These are phyloP conservation scores for Fereydounia khargensis DNA, from an alignment of 1,284 basidiomycete genomes.

Conservation along the genomic window DNA sequence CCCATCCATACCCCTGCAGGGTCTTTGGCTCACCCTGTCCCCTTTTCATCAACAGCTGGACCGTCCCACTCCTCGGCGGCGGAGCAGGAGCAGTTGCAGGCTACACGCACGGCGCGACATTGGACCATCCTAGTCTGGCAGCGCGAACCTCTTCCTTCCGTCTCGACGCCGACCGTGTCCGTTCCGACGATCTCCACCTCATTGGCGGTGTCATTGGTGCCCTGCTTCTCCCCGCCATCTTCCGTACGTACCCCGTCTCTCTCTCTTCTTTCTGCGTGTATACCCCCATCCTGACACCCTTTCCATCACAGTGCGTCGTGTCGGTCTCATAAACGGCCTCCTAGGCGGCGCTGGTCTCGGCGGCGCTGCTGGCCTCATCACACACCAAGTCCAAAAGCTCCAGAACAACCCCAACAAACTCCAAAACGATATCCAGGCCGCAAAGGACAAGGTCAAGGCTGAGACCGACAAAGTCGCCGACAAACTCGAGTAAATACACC, in stretches of 20 bases:
- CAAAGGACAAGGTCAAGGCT: not conserved
- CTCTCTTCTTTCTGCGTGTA: not conserved
- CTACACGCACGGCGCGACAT: conserved; percentile 18
- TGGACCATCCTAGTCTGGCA: conserved; percentile 16
- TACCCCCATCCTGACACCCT: too few species aligned
- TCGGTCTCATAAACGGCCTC: conserved; percentile 49
- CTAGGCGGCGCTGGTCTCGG: conserved; percentile 51
- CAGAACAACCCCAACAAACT: too few species aligned
- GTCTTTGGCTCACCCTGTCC: not conserved
- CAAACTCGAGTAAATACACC: too few species aligned
- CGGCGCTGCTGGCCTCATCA: conserved; percentile 36
- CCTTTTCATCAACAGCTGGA: conserved; percentile 24
- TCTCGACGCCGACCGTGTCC: conserved; percentile 21
- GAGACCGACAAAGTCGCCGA: not conserved
- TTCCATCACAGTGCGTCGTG: conserved; percentile 19
- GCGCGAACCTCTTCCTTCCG: conserved; percentile 9
- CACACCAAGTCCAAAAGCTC: conserved; percentile 35
- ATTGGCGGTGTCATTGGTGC: conserved; percentile 49
- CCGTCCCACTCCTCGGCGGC: conserved; percentile 29
- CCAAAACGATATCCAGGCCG: not conserved
- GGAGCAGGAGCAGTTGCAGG: conserved; percentile 22
- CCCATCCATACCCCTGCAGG: not conserved
- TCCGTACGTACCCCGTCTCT: conserved; percentile 10
- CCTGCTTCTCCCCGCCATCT: conserved; percentile 43
- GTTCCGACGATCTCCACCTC: conserved; percentile 49